phyloP scores from a whole-genome alignment of 2,329 filamentous ascomycete genomes.

The Colletotrichum caudatum region DNA sequence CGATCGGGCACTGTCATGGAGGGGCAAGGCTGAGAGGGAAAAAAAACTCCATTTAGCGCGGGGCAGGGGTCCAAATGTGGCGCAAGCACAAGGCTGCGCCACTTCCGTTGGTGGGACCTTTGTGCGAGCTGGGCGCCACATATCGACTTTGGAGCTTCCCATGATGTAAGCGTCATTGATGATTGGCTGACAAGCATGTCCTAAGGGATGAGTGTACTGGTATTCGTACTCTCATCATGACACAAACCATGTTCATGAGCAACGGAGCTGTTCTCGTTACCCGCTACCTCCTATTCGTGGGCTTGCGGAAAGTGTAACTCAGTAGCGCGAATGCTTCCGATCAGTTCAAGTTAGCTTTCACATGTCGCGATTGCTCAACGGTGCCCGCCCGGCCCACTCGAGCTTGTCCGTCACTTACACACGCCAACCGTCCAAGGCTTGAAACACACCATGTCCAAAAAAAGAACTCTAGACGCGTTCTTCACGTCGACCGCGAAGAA shows the following conservation, averaged over 20 bases:
- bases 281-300: neutral
- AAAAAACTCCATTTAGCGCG: slow-evolving; percentile 44
- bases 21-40: slow-evolving; percentile 49
- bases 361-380: slow-evolving; percentile 21
- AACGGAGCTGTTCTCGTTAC: neutral
- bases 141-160: slow-evolving; percentile 24
- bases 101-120: neutral
- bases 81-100: slow-evolving; percentile 25
- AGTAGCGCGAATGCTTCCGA: neutral
- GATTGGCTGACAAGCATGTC: slow-evolving; percentile 25
- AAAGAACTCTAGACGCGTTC: slow-evolving; percentile 77
- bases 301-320: neutral
- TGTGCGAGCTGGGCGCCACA: neutral
- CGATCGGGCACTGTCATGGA: slow-evolving; percentile 28
- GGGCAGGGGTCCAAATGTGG: slow-evolving; percentile 31
- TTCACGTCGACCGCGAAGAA: slow-evolving; percentile 66
- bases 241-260: neutral
- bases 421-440: slow-evolving; percentile 11
- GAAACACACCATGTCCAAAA: slow-evolving; percentile 53
- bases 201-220: neutral
- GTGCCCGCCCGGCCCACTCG: slow-evolving; percentile 1
- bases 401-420: slow-evolving; percentile 18
- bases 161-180: slow-evolving; percentile 39
- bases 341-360: neutral
- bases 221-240: neutral